Base-by-base conservation (phyloP, 441 rosid species). In the Breynia disticha region DNA sequence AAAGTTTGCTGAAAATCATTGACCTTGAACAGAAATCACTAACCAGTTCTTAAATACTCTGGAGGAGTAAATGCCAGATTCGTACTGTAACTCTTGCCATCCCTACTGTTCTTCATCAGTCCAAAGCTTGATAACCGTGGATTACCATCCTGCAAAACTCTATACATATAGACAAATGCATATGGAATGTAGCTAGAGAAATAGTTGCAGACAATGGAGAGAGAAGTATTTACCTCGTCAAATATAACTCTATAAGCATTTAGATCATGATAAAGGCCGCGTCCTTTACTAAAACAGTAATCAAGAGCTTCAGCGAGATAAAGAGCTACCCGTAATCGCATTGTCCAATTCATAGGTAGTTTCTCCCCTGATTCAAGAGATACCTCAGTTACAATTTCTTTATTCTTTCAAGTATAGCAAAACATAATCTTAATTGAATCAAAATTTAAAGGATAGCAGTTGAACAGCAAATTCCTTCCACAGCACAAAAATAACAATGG, bases 11-110 rank as follows among this genome's bases (percentile, higher is more conserved):
- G 11, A 39, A 14, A 39, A 5, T 19, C 19, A 46, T n/a, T 14
- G 14, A 9, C 19, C 19, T 9, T 19, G n/a, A 43, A 12, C 28
- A 28, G 18, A 41, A 37, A 45, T 38, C 32, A 50, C 71, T 8
- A 67, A 86, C 97, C 94, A 6, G 96, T 87, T 71, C 95, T 79
- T 62, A 88, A 58, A 71, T 87, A 91, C 73, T 91, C 96, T 0
- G 97, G 97, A 59, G 96, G 98, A 56, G 98, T 88, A 71, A 86
- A 91, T 16, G 95, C 98, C 60, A 91, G 76, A 76, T 91, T 91
- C 13, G 97, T 88, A 49, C 97, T 88, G 55, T 83, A 87, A 71
- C 98, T 88, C 78, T 84, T 91, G 17, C 98, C 98, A 48, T 91
- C 94, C 56, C 95, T 65, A 57, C 97, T 86, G 68, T 91, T 91